These are phyloP conservation scores for Vachellia collinsii DNA, from an alignment of 306 rosid species.

Conservation along the genomic window DNA sequence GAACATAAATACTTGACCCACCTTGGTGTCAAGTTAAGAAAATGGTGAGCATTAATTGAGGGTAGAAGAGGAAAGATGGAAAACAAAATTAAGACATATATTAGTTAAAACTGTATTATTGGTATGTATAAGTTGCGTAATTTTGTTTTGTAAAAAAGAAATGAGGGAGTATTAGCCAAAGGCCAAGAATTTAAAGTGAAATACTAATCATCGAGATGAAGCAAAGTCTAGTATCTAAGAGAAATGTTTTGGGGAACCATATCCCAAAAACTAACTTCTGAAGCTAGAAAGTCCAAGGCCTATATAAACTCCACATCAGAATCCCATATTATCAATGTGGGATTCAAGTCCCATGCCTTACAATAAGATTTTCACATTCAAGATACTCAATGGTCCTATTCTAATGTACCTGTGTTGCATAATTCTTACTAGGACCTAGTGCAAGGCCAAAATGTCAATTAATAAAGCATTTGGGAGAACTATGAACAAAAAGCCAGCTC, in stretches of 20 bases:
- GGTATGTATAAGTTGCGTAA: not conserved
- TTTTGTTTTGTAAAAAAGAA: not conserved
- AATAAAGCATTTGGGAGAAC: not conserved
- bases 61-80: not conserved
- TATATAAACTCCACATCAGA: not conserved
- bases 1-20: not conserved
- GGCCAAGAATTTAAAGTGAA: not conserved
- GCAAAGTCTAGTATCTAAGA: not conserved
- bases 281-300: not conserved
- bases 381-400: not conserved
- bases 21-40: not conserved
- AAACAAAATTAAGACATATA: not conserved
- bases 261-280: not conserved
- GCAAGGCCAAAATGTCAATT: not conserved
- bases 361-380: not conserved
- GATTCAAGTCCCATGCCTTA: not conserved
- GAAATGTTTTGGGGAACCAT: not conserved
- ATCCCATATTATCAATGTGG: not conserved
- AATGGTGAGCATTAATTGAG: not conserved
- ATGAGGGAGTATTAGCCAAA: not conserved
- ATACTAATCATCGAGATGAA: not conserved
- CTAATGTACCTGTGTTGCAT: not conserved
- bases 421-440: not conserved
- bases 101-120: not conserved
- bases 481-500: not conserved